phyloP scores from a whole-genome alignment of 352 stramenopile species.

The Phytophthora cryptogea region DNA sequence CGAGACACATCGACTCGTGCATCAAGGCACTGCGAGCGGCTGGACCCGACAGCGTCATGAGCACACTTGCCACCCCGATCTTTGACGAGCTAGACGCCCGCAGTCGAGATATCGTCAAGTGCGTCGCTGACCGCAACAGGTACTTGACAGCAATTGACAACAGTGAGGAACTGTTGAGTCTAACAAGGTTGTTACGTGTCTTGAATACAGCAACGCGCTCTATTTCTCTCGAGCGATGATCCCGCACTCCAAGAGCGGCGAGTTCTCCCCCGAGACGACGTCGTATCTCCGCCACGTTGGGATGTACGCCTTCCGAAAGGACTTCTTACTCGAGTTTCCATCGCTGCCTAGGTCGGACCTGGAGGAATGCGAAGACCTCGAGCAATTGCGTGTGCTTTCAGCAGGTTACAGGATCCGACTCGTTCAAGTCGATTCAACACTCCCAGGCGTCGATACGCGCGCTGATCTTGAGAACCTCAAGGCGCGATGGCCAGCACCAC shows the following conservation, averaged over 20 bases:
- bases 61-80: slow-evolving; percentile 75
- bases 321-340: slow-evolving; percentile 76
- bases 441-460: slow-evolving; percentile 74
- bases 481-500: slow-evolving; percentile 33
- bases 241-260: slow-evolving; percentile 68
- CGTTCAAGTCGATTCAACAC: slow-evolving; percentile 59
- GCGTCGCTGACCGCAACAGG: slow-evolving; percentile 63
- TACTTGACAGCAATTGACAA: slow-evolving; percentile 17
- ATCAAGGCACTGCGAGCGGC: slow-evolving; percentile 60
- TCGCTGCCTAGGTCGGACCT: slow-evolving; percentile 55
- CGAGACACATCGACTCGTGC: slow-evolving; percentile 74
- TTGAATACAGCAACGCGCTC: slow-evolving; percentile 59
- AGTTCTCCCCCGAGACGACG: slow-evolving; percentile 51
- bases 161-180: background rate
- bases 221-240: slow-evolving; percentile 88
- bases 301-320: slow-evolving; percentile 79
- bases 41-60: slow-evolving; percentile 64
- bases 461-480: slow-evolving; percentile 65
- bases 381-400: slow-evolving; percentile 86
- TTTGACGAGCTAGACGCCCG: slow-evolving; percentile 52
- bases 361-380: slow-evolving; percentile 74
- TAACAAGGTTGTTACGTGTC: background rate
- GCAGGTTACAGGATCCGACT: slow-evolving; percentile 75
- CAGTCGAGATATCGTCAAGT: slow-evolving; percentile 81
- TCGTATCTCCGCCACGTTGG: slow-evolving; percentile 78